A percentile compares a stretch with the other conserved stretches of the same genome.
phyloP scores from a whole-genome alignment of 73 alveolate species.

The Paramecium sonneborni region DNA sequence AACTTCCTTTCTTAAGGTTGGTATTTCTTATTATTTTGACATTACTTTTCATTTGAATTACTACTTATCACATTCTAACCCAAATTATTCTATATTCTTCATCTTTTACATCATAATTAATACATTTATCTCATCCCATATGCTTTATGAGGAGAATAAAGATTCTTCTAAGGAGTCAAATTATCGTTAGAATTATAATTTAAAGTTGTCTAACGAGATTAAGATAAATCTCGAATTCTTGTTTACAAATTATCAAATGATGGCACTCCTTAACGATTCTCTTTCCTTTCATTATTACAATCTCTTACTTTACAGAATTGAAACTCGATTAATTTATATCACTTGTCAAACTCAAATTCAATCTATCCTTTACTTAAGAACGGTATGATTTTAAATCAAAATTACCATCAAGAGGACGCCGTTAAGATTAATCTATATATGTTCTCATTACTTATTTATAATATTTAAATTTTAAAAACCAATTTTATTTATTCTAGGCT shows the following conservation, averaged over 20 bases:
- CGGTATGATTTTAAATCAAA: slow-evolving; percentile 37
- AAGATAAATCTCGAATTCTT: slow-evolving; percentile 49
- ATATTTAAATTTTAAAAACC: not conserved
- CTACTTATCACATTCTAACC: not conserved
- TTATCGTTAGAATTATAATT: not conserved
- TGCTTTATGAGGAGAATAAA: not conserved
- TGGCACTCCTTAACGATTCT: not conserved
- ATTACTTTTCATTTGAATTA: not conserved
- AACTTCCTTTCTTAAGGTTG: not conserved
- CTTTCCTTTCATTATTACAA: not conserved
- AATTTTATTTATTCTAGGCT: not conserved
- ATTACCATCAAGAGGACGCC: slow-evolving; percentile 9
- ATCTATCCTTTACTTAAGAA: slow-evolving; percentile 30
- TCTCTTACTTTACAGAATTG: not conserved
- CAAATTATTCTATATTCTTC: not conserved
- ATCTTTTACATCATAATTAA: not conserved
- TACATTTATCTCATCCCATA: not conserved
- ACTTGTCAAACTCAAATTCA: not conserved
- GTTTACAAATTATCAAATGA: slow-evolving; percentile 8
- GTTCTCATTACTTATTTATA: not conserved
- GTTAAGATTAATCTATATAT: not conserved
- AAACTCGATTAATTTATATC: not conserved
- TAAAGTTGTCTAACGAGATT: not conserved
- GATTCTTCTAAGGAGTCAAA: not conserved
- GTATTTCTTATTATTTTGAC: not conserved